Evolutionary conservation across 2,329 filamentous ascomycete species (phyloP), one percentile per base, ranked within the genome.

Genomic region (Venturia asperata): DNA sequence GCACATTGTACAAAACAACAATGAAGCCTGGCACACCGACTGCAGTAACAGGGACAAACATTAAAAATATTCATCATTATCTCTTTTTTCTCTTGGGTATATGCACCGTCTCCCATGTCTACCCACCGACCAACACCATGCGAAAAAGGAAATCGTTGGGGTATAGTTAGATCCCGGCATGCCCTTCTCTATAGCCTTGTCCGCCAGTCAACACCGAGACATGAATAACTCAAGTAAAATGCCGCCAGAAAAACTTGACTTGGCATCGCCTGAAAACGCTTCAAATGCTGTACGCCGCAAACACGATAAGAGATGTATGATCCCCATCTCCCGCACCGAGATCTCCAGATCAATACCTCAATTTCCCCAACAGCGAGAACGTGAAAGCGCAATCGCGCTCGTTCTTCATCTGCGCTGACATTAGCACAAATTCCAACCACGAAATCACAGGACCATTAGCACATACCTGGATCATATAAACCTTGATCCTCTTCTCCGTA

Each of bases 391-490:
- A 78, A 65, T 81, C 79, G 42, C 79, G 74, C 72, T 82, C 79
- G 21, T 70, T 74, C 69, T 75, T 77, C 74, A 77, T 74, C 77
- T 78, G 68, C 58, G 45, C 30, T n/a, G 66, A 7, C 21, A 65
- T 69, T 64, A 70, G 66, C 43, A 37, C 15, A 27, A 15, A 42
- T 37, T 45, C 58, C 52, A 41, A 17, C 58, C 10, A 5, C n/a
- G 3, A 60, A n/a, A 11, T 37, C 37, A 2, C 15, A 21, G 10
- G 45, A n/a, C n/a, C 39, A 41, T 37, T 21, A 62, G 39, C 39
- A 74, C 75, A 65, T 69, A 78, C 77, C 74, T 86, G 84, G 67
- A 89, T 79, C 86, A 89, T 88, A 72, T 85, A 89, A 13, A 87
- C 80, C 67, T 78, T 82, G 52, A 81, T 83, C 67, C 78, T 80